Base-by-base conservation (phyloP, 768 basidiomycete species). In the Mycena vulgaris region DNA sequence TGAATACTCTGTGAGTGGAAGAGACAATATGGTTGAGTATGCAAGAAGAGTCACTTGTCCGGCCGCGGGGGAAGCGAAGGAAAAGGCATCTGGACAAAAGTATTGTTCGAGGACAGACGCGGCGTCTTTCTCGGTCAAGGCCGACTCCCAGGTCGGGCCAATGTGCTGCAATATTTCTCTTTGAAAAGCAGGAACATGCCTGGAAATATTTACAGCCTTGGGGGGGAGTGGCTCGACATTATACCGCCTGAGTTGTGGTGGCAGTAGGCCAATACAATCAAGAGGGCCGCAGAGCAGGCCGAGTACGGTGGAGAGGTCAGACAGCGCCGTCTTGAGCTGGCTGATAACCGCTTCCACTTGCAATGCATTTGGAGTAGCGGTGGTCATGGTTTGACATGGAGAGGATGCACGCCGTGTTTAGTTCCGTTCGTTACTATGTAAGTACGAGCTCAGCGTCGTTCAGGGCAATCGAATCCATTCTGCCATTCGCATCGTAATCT, bases 71-170 rank as follows among this genome's bases (percentile, higher is more conserved):
- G 83, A 83, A 2, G 90, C 81, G 72, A 86, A 89, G 17, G 82
- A 85, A 75, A 91, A 89, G 25, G 81, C 75, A 74, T 90, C 88
- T 7, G 95, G 95, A 75, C 89, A 90, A 75, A 96, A 95, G 78
- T 91, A 95, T 68, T 92, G 90, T 45, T 90, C 86, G 1, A 90
- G 73, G 21, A 95, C 78, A 3, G 78, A 59, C 16, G 79, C 79
- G 14, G 83, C 80, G 27, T 85, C 78, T 39, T 88, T 79, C 66
- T 91, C 86, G n/a, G 80, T 78, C 45, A 96, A 82, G 5, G 77
- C 66, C 1, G 81, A 74, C 42, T 89, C 87, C 94, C 95, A 97
- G 37, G 88, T 87, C 0, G 94, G 93, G 5, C 90, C 77, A 57
- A 95, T 83, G 69, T 89, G 84, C 70, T 88, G 87, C 30, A 97